These are phyloP conservation scores for Chlorophyllum brunneum DNA, from an alignment of 768 basidiomycete species.

Conservation along the genomic window DNA sequence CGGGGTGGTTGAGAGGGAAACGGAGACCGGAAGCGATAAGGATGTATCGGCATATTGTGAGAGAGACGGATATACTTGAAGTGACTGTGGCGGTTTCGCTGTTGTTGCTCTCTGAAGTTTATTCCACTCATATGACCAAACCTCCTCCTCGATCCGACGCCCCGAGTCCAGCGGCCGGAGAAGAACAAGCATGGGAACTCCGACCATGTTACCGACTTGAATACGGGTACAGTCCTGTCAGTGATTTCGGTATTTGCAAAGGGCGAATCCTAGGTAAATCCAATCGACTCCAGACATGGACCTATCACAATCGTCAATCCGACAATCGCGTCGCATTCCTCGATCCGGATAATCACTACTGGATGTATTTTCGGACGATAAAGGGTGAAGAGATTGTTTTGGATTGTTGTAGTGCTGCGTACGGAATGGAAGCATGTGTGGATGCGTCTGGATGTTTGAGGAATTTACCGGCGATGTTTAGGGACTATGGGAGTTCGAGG, in stretches of 20 bases:
- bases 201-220: constrained; percentile 27
- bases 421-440: constrained; percentile 4
- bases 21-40: background rate
- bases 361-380: constrained; percentile 45
- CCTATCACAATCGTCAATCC: constrained; percentile 20
- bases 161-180: background rate
- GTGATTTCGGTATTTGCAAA: constrained; percentile 41
- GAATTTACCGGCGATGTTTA: background rate
- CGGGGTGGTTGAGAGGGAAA: constrained; percentile 4
- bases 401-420: constrained; percentile 23
- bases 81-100: background rate
- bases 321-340: constrained; percentile 28
- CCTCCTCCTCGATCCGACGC: background rate
- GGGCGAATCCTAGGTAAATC: constrained; percentile 29
- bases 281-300: constrained; percentile 2
- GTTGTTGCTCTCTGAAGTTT: constrained; percentile 2
- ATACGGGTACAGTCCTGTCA: constrained; percentile 34
- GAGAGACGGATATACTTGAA: constrained; percentile 2
- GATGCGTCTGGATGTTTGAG: background rate
- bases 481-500: constrained; percentile 3
- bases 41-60: background rate
- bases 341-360: constrained; percentile 43
- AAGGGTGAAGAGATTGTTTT: constrained; percentile 36
- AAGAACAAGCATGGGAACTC: background rate
- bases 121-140: background rate